Evolutionary conservation across 2,329 filamentous ascomycete species (phyloP), one percentile per base, ranked within the genome.

Genomic region (Bipolaris cookei): DNA sequence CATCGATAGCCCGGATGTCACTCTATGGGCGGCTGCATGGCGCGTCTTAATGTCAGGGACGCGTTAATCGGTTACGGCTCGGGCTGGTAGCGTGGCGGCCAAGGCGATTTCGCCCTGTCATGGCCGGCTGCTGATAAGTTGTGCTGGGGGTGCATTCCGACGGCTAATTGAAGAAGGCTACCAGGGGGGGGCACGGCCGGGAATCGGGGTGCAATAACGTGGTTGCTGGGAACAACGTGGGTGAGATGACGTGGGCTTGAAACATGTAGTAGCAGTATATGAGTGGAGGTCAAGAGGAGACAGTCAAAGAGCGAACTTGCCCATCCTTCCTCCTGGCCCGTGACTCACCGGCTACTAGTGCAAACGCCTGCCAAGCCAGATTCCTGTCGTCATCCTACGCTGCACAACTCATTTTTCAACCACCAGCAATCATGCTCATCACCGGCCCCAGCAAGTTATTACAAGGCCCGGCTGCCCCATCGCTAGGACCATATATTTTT

Each of bases 301-400:
- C 39, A 42, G 39, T 42, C 39, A 42, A 5, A 42, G 39, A 42
- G 1, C 23, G 39, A 42, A 42, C 39, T 23, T 42, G 39, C 39
- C 14, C 39, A 18, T 23, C 21, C 25, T 8, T 30, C 41, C 25
- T 8, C 16, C 14, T 6, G 28, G 32, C 16, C 42, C 23, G 25
- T 43, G 37, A 23, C 37, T 41, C 25, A 20, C 38, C 35, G 25
- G 34, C 18, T 38, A 41, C 47, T 59, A 50, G 53, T 56, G 54
- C 52, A 50, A 41, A 50, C 43, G 43, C 45, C 54, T 30, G 43
- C 57, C 23, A 53, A 54, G 58, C 54, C 49, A 48, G 35, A 37
- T 44, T 49, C 59, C 53, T 66, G 58, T 64, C 65, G 64, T 69
- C 67, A 65, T 68, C 54, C 44, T 54, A 8, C 47, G 57, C 56